These are phyloP conservation scores for Aphanocladium album DNA, from an alignment of 2,329 filamentous ascomycete genomes.

Conservation along the genomic window DNA sequence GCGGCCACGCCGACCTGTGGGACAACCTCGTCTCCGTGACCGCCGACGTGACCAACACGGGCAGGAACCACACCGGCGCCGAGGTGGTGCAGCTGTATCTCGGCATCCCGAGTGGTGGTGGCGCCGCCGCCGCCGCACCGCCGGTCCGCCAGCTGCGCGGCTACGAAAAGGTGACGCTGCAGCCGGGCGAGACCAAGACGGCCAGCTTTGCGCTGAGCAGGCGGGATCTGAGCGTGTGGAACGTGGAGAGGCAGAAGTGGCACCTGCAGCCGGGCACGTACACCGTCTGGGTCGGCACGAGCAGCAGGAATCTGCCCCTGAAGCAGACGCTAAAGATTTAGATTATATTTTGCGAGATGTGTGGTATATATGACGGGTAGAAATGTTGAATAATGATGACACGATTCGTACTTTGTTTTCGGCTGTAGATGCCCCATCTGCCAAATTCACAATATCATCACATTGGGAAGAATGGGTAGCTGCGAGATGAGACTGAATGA, in stretches of 20 bases:
- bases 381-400: neutral
- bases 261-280: constrained; percentile 42
- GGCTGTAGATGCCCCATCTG: too few relatives aligned
- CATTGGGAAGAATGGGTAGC: too few relatives aligned
- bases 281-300: constrained; percentile 40
- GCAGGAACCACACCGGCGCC: constrained; percentile 33
- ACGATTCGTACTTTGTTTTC: too few relatives aligned
- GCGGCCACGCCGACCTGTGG: constrained; percentile 44
- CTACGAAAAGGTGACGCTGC: constrained; percentile 56
- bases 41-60: constrained; percentile 38
- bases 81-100: constrained; percentile 48
- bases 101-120: constrained; percentile 41
- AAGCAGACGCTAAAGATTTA: constrained; percentile 33
- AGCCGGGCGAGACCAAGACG: constrained; percentile 37
- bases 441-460: too few relatives aligned
- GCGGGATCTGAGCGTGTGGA: constrained; percentile 64
- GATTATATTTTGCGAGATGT: constrained; percentile 3
- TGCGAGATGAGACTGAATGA: neutral
- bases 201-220: constrained; percentile 52
- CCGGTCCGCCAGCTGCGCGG: constrained; percentile 59
- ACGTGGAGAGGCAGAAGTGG: constrained; percentile 58
- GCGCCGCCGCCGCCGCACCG: constrained; percentile 38
- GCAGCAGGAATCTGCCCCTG: constrained; percentile 41
- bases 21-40: constrained; percentile 37
- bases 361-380: neutral